Conservation (phyloP, 2,329 filamentous ascomycete species). For the Penicillium polonicum region DNA sequence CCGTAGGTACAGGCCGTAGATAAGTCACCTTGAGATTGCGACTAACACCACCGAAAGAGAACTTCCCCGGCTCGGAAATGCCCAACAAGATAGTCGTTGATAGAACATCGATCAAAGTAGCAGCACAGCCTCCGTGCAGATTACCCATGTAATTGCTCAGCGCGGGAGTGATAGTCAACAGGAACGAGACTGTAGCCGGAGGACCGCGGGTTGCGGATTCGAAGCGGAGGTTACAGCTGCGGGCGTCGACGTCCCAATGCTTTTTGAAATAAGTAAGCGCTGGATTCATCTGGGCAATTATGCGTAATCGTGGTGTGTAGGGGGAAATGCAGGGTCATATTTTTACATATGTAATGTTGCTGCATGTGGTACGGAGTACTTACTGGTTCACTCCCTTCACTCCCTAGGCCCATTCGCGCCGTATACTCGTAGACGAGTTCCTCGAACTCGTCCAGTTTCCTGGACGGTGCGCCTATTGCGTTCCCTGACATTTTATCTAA, state of each 20-base stretch:
- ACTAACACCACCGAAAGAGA: constrained; percentile 62
- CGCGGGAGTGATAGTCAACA: constrained; percentile 70
- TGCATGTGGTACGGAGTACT: constrained; percentile 5
- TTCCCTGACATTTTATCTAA: constrained; percentile 17
- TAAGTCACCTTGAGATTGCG: constrained; percentile 67
- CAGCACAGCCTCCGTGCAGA: constrained; percentile 76
- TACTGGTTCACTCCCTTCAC: constrained; percentile 21
- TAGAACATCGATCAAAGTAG: constrained; percentile 66
- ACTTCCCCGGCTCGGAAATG: constrained; percentile 59
- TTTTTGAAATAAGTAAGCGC: constrained; percentile 17
- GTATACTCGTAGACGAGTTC: constrained; percentile 30
- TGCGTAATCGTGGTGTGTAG: background rate
- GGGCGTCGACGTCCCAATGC: constrained; percentile 33
- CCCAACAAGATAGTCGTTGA: constrained; percentile 61
- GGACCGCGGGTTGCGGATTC: constrained; percentile 39
- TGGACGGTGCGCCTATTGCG: constrained; percentile 20
- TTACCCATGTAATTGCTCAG: constrained; percentile 90
- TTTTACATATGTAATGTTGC: too few species aligned
- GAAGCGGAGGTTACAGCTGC: constrained; percentile 35
- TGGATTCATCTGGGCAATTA: background rate
- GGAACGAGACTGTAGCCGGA: constrained; percentile 35
- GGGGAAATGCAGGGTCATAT: background rate
- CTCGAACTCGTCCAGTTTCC: constrained; percentile 35
- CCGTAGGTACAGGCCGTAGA: constrained; percentile 59
- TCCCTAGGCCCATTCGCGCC: constrained; percentile 20